These are phyloP conservation scores for Colletotrichum spinosum DNA, from an alignment of 2,329 filamentous ascomycete genomes.

Conservation along the genomic window DNA sequence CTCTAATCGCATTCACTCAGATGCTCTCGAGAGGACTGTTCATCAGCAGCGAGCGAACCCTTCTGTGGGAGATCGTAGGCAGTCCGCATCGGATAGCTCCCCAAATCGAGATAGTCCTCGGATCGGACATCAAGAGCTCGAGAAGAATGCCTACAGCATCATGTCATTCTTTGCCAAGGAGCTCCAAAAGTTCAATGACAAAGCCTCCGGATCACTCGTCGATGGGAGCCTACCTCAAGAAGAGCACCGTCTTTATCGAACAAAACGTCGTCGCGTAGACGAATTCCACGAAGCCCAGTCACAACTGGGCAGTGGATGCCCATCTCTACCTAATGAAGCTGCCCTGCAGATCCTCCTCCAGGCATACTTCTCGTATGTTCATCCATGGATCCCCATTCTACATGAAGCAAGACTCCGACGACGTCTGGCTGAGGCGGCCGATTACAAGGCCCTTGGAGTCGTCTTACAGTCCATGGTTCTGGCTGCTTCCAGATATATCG, in stretches of 20 bases:
- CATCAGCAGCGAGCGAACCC: conserved; percentile 15
- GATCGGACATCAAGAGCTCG: background rate
- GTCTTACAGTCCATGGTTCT: conserved; percentile 50
- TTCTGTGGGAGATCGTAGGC: background rate
- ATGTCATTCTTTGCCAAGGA: conserved; percentile 32
- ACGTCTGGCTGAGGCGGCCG: conserved; percentile 40
- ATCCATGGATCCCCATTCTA: conserved; percentile 54
- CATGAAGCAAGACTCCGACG: conserved; percentile 46
- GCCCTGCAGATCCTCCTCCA: conserved; percentile 42
- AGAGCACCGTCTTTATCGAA: background rate
- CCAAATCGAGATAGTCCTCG: background rate
- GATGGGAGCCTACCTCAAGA: background rate
- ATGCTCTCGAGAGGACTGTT: conserved; percentile 35
- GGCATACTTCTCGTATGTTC: conserved; percentile 50
- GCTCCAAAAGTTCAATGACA: conserved; percentile 19
- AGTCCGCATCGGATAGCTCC: conserved; percentile 2
- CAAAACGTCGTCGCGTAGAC: background rate
- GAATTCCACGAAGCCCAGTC: background rate
- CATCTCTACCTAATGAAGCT: conserved; percentile 25
- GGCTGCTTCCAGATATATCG: conserved; percentile 42
- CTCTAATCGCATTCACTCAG: conserved; percentile 14
- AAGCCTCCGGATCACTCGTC: background rate
- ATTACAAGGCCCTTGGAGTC: conserved; percentile 42
- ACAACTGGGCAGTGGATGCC: background rate
- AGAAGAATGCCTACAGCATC: conserved; percentile 30